phyloP scores from a whole-genome alignment of 495 filamentous ascomycete genomes.

The Daldinia caldariorum region DNA sequence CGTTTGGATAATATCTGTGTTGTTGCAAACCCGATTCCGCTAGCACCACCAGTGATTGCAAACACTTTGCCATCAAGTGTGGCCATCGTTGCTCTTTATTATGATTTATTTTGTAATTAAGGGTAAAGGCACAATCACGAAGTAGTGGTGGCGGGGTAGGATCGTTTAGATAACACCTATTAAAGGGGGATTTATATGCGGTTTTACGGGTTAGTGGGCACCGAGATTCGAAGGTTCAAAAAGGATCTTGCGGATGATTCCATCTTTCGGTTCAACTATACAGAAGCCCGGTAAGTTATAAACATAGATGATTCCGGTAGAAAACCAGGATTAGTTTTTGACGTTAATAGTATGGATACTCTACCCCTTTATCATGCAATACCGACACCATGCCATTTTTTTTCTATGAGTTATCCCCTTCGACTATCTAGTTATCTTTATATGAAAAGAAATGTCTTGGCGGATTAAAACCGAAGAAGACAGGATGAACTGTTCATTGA shows the following conservation, averaged over 20 bases:
- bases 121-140: neutral
- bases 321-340: neutral
- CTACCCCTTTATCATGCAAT: neutral
- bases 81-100: slow-evolving; percentile 22
- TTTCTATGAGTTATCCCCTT: neutral
- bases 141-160: slow-evolving; percentile 18
- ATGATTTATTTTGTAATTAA: neutral
- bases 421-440: neutral
- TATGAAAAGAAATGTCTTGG: neutral
- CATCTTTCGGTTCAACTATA: neutral
- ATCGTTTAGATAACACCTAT: neutral
- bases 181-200: neutral
- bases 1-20: slow-evolving; percentile 58
- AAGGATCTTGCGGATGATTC: neutral
- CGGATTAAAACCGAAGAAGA: neutral
- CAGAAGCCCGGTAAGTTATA: neutral
- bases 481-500: neutral
- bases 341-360: neutral
- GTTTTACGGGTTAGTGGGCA: neutral
- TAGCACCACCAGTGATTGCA: slow-evolving; percentile 64
- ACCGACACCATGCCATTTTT: neutral
- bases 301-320: neutral
- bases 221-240: neutral
- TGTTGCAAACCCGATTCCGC: slow-evolving; percentile 67
- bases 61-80: slow-evolving; percentile 58